Base-by-base conservation (phyloP, 345 rosid genomes). In the Lagerstroemia speciosa region DNA sequence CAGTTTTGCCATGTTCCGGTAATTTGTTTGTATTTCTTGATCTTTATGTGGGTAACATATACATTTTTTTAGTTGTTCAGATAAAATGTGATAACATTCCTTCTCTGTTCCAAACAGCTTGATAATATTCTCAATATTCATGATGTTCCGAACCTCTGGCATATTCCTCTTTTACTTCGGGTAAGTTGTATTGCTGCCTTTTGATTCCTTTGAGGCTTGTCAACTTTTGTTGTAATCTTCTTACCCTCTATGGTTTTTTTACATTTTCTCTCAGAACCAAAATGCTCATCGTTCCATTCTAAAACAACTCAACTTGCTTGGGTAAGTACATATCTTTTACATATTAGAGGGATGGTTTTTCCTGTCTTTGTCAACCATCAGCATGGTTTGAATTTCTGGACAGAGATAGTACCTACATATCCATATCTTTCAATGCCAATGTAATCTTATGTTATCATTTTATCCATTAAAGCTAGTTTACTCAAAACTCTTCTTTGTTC, bases 111-210 rank as follows among this genome's bases (percentile, higher is more conserved):
- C 29, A 72, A 20, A 15, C 89, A 94, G 99, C 77, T 79, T 71
- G 89, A 85, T 70, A 88, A 91, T 76, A 88, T 94, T 72, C 87
- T 94, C 66, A 91, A 87, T 78, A 79, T 94, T 46, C 88, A 83
- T 74, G 99, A 94, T 70, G 99, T 94, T 79, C 93, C 99, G 70
- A 94, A 91, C 84, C 89, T 94, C 76, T 91, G 98, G 98, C 96
- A 94, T 71, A 69, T 94, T 86, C 99, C 99, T 74, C 84, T 89
- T 34, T 75, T 94, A 57, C 87, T 94, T 58, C 80, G 88, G 76
- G 99, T 94, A 80, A 77, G 90, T 82, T 72, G 55, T 38, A 20
- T 36, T 50, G 74, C 62, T 64, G 19, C 30, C 10, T 71, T 30
- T 41, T 60, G 31, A 38, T 73, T 76, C 67, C 74, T 71, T 22